Evolutionary conservation across 1,284 basidiomycete genomes (phyloP).

Genomic region (Porodaedalea pini): DNA sequence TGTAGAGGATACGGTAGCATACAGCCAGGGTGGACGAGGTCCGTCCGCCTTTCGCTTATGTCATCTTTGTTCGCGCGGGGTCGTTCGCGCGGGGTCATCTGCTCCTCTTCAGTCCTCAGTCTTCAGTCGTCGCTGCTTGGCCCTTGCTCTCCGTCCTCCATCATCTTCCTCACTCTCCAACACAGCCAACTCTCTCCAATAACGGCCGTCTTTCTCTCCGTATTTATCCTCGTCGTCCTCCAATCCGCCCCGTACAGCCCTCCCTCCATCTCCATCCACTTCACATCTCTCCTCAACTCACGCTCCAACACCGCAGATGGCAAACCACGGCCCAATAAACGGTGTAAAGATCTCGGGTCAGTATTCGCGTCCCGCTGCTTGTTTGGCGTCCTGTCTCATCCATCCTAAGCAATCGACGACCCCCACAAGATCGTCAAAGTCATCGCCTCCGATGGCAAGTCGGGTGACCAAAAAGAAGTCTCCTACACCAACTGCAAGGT

Average conservation of each 20-base stretch:
- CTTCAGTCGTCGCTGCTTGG: neutral
- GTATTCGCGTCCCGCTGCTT: constrained; percentile 39
- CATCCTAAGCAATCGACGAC: constrained; percentile 76
- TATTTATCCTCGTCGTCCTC: constrained; percentile 10
- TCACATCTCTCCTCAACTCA: constrained; percentile 16
- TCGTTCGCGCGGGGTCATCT: constrained; percentile 1
- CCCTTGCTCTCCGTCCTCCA: neutral
- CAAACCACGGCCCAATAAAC: constrained; percentile 80
- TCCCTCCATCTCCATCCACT: constrained; percentile 17
- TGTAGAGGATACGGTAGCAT: too few relatives aligned
- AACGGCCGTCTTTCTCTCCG: constrained; percentile 2
- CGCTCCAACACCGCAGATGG: constrained; percentile 41
- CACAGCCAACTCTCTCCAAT: neutral
- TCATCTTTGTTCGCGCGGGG: too few relatives aligned
- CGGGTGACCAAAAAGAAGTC: constrained; percentile 84
- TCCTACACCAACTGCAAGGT: constrained; percentile 98
- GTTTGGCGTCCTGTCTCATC: constrained; percentile 25
- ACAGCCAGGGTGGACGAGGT: too few relatives aligned
- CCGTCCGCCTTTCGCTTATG: too few relatives aligned
- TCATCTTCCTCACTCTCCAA: neutral
- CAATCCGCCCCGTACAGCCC: constrained; percentile 5
- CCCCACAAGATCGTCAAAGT: constrained; percentile 94
- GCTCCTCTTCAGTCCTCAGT: neutral
- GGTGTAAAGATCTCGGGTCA: constrained; percentile 87
- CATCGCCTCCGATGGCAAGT: constrained; percentile 91